Evolutionary conservation across 2,329 filamentous ascomycete genomes (phyloP).

Genomic region (Lasiodiplodia hormozganensis): DNA sequence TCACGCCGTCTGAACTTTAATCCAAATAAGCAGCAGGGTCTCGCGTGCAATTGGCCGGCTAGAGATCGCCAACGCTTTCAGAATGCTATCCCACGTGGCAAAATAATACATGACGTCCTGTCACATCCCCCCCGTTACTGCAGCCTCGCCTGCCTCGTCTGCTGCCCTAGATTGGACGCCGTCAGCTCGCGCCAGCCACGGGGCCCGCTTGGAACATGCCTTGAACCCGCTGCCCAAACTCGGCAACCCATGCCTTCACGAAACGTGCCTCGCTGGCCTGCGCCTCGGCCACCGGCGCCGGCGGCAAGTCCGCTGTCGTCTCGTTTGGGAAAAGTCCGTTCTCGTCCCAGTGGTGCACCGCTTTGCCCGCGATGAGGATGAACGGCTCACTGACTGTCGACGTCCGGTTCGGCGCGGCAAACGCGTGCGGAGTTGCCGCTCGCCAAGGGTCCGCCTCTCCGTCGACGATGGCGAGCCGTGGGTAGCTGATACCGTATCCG

Average conservation of each 20-base stretch:
- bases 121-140: background rate
- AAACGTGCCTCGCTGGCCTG: conserved; percentile 67
- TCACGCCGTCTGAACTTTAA: conserved; percentile 9
- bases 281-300: conserved; percentile 62
- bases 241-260: conserved; percentile 71
- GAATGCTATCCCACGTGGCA: background rate
- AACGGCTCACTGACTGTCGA: conserved; percentile 73
- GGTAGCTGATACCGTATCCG: conserved; percentile 73
- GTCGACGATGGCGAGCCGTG: conserved; percentile 78
- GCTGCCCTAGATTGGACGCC: background rate
- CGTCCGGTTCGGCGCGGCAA: conserved; percentile 62
- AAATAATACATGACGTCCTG: background rate
- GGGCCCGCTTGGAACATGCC: conserved; percentile 3
- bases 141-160: conserved; percentile 16
- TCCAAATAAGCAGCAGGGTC: conserved; percentile 6
- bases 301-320: conserved; percentile 65
- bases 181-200: conserved; percentile 4
- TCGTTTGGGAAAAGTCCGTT: conserved; percentile 71
- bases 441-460: conserved; percentile 84
- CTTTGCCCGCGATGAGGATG: conserved; percentile 70
- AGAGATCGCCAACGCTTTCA: background rate
- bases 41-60: background rate
- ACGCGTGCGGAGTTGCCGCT: conserved; percentile 73
- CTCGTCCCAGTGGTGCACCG: conserved; percentile 83
- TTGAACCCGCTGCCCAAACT: conserved; percentile 53